Percentiles rank a stretch among this genome's conserved stretches.
Conservation (phyloP, 2,329 filamentous ascomycete species). For the Fusarium falciforme region DNA sequence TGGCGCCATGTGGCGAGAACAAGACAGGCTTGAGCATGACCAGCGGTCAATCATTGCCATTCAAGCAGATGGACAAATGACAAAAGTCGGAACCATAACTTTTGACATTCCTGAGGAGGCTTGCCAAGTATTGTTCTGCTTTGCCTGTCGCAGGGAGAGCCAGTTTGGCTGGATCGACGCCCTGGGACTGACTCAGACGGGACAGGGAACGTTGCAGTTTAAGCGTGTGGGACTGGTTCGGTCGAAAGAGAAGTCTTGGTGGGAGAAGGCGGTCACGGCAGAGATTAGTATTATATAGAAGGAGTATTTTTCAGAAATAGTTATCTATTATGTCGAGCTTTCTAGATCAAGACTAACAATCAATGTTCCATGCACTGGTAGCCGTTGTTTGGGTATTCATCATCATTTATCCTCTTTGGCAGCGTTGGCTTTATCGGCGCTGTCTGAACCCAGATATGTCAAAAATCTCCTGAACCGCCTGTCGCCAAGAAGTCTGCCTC, state of each 20-base stretch:
- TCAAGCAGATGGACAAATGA: background rate
- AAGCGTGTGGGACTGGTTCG: background rate
- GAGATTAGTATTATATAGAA: background rate
- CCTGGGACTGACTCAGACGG: background rate
- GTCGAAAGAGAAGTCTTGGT: background rate
- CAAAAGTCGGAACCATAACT: background rate
- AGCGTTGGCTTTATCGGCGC: no score
- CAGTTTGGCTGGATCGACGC: background rate
- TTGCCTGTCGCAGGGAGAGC: background rate
- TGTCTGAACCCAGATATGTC: background rate
- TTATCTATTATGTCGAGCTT: background rate
- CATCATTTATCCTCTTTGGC: background rate
- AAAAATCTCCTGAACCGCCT: background rate
- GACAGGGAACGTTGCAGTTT: background rate
- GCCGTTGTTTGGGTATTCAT: no score
- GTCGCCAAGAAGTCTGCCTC: background rate
- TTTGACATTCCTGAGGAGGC: background rate
- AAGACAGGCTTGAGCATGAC: background rate
- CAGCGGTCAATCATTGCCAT: background rate
- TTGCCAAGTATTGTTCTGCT: background rate
- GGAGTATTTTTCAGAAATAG: background rate
- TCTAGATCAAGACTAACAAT: background rate
- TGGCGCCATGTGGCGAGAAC: background rate
- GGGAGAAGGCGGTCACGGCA: background rate
- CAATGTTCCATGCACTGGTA: background rate